phyloP scores from a whole-genome alignment of 345 rosid genomes.

The Psidium friedrichsthalianum region DNA sequence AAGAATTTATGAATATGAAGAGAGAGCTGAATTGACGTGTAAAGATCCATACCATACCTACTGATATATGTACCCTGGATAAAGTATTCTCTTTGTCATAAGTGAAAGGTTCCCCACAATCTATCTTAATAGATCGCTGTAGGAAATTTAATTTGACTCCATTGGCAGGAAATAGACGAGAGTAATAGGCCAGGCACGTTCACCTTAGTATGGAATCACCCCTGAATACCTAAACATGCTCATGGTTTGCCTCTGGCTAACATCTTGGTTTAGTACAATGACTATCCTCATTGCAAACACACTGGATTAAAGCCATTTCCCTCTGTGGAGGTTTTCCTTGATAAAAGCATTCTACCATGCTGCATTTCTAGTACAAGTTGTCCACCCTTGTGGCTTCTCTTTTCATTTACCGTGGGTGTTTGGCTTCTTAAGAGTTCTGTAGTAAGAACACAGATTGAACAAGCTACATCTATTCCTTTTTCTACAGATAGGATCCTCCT shows the following conservation, averaged over 20 bases:
- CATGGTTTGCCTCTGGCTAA: not conserved
- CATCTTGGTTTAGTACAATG: not conserved
- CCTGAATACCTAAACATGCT: not conserved
- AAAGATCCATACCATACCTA: not conserved
- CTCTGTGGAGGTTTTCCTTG: not conserved
- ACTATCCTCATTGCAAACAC: not conserved
- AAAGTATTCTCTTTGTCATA: not conserved
- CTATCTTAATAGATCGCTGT: not conserved
- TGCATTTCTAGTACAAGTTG: not conserved
- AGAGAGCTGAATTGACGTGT: not conserved
- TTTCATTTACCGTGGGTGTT: not conserved
- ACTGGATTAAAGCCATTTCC: not conserved
- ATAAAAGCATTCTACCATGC: not conserved
- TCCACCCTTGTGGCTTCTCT: not conserved
- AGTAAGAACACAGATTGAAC: not conserved
- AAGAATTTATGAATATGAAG: not conserved
- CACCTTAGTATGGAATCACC: not conserved
- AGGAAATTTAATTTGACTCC: not conserved
- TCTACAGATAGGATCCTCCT: not conserved
- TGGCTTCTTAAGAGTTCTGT: not conserved
- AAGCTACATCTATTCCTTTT: not conserved
- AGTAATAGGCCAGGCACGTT: not conserved
- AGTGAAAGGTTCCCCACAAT: not conserved
- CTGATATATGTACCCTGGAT: not conserved
- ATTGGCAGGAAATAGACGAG: not conserved